Evolutionary conservation across 208 protist genomes (phyloP).

Genomic region (Dictyostelium gargantuum): DNA sequence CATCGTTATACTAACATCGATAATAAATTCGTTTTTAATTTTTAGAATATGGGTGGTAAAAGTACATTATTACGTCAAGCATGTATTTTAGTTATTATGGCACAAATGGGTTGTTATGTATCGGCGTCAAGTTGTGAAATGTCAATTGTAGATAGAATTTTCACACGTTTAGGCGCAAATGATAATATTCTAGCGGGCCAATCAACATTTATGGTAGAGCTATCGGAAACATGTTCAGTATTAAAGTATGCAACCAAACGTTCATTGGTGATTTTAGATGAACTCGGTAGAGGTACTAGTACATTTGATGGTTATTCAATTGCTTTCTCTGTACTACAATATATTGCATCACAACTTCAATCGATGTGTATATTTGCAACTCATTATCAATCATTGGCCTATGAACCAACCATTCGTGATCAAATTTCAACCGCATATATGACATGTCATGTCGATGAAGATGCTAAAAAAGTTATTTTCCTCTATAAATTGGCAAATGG

Average conservation of each 20-base stretch:
- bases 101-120: conserved; percentile 97
- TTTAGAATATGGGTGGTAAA: conserved; percentile 97
- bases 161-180: conserved; percentile 96
- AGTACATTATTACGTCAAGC: conserved; percentile 90
- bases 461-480: conserved; percentile 78
- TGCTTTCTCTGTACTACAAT: conserved; percentile 93
- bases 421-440: conserved; percentile 76
- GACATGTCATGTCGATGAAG: conserved; percentile 75
- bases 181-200: conserved; percentile 96
- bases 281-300: conserved; percentile 97
- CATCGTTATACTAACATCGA: too few species aligned
- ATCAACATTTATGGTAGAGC: conserved; percentile 98
- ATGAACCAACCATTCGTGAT: conserved; percentile 38
- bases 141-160: conserved; percentile 94
- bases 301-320: conserved; percentile 98
- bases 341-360: conserved; percentile 79
- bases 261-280: conserved; percentile 98
- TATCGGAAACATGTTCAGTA: conserved; percentile 89
- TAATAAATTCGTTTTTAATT: too few species aligned
- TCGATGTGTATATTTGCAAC: conserved; percentile 93
- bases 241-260: conserved; percentile 88
- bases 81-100: conserved; percentile 93
- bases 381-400: conserved; percentile 97
- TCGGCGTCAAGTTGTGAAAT: conserved; percentile 79
- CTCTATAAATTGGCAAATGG: conserved; percentile 81